These are phyloP conservation scores for Spathaspora arborariae DNA, from an alignment of 805 yeast species.

Conservation along the genomic window DNA sequence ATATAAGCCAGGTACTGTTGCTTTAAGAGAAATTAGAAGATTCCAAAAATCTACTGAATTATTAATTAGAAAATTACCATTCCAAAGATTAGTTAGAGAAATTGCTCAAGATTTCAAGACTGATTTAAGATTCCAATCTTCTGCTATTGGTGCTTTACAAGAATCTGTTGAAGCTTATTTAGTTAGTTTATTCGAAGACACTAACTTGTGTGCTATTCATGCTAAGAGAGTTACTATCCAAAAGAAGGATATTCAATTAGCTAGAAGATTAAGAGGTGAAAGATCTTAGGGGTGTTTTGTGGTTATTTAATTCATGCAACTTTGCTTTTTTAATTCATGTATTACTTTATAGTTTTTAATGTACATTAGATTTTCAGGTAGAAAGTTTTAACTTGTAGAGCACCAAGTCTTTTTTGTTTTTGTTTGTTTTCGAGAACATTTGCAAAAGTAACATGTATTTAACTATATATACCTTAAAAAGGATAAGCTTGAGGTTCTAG, in stretches of 20 bases:
- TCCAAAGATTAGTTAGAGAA: conserved; percentile 50
- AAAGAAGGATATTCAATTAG: conserved; percentile 49
- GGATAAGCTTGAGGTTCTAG: conserved; percentile 43
- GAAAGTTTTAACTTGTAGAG: not conserved
- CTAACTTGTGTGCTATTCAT: conserved; percentile 50
- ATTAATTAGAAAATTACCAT: conserved; percentile 47
- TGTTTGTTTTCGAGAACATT: not conserved
- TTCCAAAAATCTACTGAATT: conserved; percentile 47
- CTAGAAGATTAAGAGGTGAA: conserved; percentile 51
- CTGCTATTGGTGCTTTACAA: conserved; percentile 49
- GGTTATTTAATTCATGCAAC: conserved; percentile 4
- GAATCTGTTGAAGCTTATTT: conserved; percentile 49
- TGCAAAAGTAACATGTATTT: not conserved
- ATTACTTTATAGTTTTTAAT: conserved; percentile 1
- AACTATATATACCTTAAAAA: conserved; percentile 18
- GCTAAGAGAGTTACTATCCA: conserved; percentile 50
- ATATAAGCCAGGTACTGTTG: conserved; percentile 52
- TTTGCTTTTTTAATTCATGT: conserved; percentile 1
- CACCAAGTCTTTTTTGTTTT: not conserved
- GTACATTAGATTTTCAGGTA: conserved; percentile 2
- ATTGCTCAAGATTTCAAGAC: conserved; percentile 48
- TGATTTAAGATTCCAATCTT: conserved; percentile 47
- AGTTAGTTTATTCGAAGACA: conserved; percentile 46
- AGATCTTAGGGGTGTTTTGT: conserved; percentile 29
- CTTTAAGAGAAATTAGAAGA: conserved; percentile 50